phyloP scores from a whole-genome alignment of 768 basidiomycete genomes.

The Jaapia argillacea region DNA sequence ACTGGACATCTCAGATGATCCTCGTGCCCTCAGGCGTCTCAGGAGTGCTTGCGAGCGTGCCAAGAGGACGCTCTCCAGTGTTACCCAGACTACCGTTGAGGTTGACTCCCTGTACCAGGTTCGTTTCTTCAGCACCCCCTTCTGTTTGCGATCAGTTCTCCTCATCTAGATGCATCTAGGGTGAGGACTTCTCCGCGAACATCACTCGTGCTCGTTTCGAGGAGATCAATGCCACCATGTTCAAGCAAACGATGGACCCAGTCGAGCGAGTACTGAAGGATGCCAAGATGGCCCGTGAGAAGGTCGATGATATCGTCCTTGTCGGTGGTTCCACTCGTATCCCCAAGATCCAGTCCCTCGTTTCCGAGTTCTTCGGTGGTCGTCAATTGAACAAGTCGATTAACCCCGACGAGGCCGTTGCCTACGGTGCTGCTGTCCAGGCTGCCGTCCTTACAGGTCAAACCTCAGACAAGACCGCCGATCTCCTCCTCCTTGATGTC shows the following conservation, averaged over 20 bases:
- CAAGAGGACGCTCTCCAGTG: slow-evolving; percentile 96
- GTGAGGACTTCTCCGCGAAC: slow-evolving; percentile 96
- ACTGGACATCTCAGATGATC: slow-evolving; percentile 93
- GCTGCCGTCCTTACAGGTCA: slow-evolving; percentile 98
- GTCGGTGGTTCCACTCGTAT: slow-evolving; percentile 99
- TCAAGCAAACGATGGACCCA: slow-evolving; percentile 97
- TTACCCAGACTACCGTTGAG: slow-evolving; percentile 97
- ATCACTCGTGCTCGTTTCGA: slow-evolving; percentile 99
- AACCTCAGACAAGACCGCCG: slow-evolving; percentile 97
- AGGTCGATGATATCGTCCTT: slow-evolving; percentile 98
- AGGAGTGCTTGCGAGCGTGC: slow-evolving; percentile 98
- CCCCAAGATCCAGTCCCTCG: slow-evolving; percentile 96
- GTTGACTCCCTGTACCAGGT: slow-evolving; percentile 98
- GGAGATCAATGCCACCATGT: slow-evolving; percentile 91
- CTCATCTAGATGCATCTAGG: slow-evolving; percentile 34
- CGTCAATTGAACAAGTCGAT: slow-evolving; percentile 99
- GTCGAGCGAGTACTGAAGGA: slow-evolving; percentile 99
- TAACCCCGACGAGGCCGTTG: slow-evolving; percentile 99
- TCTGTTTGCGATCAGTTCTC: not conserved
- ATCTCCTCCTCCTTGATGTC: slow-evolving; percentile 96
- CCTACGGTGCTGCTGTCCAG: slow-evolving; percentile 99
- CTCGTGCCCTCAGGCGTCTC: slow-evolving; percentile 93
- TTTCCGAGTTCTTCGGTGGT: slow-evolving; percentile 97
- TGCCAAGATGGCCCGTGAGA: slow-evolving; percentile 93
- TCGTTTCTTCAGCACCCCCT: slow-evolving; percentile 12